Base-by-base conservation (phyloP, 2,329 filamentous ascomycete genomes). In the Aspergillus sp. region DNA sequence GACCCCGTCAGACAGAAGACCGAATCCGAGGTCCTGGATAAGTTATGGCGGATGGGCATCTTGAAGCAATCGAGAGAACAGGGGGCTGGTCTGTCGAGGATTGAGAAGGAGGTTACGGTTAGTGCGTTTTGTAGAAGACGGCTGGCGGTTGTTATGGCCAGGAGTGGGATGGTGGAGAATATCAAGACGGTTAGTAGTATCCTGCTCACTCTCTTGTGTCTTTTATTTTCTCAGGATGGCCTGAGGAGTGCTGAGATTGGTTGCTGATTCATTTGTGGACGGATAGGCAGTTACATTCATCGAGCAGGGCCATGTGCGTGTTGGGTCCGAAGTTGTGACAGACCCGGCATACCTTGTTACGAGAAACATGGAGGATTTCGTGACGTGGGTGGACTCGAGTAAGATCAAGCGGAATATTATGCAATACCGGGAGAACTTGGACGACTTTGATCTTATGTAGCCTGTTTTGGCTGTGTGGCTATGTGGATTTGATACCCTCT, bases 331-430 rank as follows among this genome's bases (percentile, higher is more conserved):
- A 70, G 90, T 93, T 1, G 84, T 97, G 24, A 96, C 90, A 2
- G 93, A 98, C 72, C 87, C 92, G 27, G 93, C 92, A 0, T 97
- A 92, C 69, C 76, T 97, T 53, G 91, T 98, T 7, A 95, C 91
- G 39, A 83, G 93, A 64, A 90, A 86, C 60, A 91, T 96, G 84
- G 93, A 98, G 77, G 93, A 98, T 77, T 96, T 96, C 73, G 90
- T 98, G 17, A 97, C 93, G 0, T 98, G 93, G 93, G 89, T 93
- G 9, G 90, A 96, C 68, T 91, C 91, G 59, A 96, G 91, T 76
- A 97, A 97, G 89, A 93, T 98, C 75, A 96, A 96, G 88, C 85
- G 90, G 72, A 95, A 92, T 72, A 96, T 97, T 63, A 88, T 96
- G 85, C 91, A 90, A 77, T 98, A 97, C 74, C 86, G 91, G 67